phyloP scores from a whole-genome alignment of 805 yeast species.

The Zygosaccharomyces kombuchaensis region DNA sequence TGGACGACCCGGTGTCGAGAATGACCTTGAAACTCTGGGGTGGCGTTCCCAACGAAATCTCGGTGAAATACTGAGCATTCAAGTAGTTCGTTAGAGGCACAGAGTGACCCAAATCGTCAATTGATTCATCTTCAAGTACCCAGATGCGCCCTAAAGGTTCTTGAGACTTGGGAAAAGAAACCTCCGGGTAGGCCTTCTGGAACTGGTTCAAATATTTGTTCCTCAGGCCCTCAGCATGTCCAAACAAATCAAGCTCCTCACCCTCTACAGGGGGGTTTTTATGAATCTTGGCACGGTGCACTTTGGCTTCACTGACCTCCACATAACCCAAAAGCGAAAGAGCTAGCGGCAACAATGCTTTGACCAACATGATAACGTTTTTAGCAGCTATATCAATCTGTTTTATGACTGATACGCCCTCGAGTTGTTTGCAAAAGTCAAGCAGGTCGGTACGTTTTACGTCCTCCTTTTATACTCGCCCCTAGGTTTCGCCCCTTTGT shows the following conservation, averaged over 20 bases:
- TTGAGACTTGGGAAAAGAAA: conserved; percentile 28
- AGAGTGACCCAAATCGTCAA: conserved; percentile 48
- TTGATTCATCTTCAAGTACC: not conserved
- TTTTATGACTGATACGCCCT: not conserved
- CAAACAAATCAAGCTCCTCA: conserved; percentile 49
- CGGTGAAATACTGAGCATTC: conserved; percentile 95
- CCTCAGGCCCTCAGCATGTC: conserved; percentile 55
- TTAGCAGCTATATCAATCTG: conserved; percentile 1
- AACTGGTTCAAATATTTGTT: conserved; percentile 54
- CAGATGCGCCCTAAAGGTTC: not conserved
- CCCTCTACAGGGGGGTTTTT: conserved; percentile 48
- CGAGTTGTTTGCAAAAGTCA: not conserved
- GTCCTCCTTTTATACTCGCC: conserved; percentile 6
- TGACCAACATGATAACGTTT: conserved; percentile 20
- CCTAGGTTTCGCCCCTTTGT: conserved; percentile 7
- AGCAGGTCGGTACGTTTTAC: not conserved
- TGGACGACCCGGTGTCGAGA: conserved; percentile 94
- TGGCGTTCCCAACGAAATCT: conserved; percentile 87
- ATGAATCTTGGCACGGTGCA: conserved; percentile 52
- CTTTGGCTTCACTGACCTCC: conserved; percentile 43
- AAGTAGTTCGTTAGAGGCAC: conserved; percentile 87
- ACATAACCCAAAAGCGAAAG: conserved; percentile 21
- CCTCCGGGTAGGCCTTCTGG: conserved; percentile 43
- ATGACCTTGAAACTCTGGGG: conserved; percentile 90
- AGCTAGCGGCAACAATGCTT: conserved; percentile 30